Evolutionary conservation across 257 asterid genomes (phyloP), one percentile per base, ranked within the genome.

Genomic region (Capsicum baccatum): DNA sequence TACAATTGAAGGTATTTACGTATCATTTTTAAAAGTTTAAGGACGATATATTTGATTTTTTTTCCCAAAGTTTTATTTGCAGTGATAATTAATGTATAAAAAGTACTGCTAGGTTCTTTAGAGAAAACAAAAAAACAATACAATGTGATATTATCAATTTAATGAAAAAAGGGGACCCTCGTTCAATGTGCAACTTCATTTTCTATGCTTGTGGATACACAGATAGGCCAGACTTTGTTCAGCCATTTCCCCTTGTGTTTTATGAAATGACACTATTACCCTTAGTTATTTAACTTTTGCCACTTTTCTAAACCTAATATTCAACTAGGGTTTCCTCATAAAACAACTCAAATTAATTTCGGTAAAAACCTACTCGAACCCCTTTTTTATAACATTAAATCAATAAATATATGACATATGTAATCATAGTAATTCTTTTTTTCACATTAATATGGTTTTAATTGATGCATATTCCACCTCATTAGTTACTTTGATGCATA

Each of bases 111-210:
- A 54, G 15, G 57, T 15, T 54, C 67, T 60, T 26, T 26, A 48
- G 16, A 47, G 35, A 19, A 48, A 48, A n/a, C 9, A 16, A 73
- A 42, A 58, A 26, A n/a, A 83, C 85, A 87, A 83, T 86, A 86
- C 33, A 87, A 87, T 87, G 82, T 6, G 71, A 79, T 54, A 4
- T 4, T 39, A 39, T 39, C 42, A 39, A 39, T 39, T 39, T 39
- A 39, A 83, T 79, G 85, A 87, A 86, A 86, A 79, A 78, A 15
- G 84, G 89, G 90, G 89, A 78, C 88, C 88, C 89, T 86, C 87
- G 88, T 73, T 80, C 85, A 81, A 88, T 8, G 89, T 85, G 92
- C 83, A 44, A 89, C 88, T 88, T 88, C 88, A 83, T 86, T 86
- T 89, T 87, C 89, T 80, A 83, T 83, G 89, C 85, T 83, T 80